phyloP scores from a whole-genome alignment of 805 yeast genomes.

The Kuraishia borneana region DNA sequence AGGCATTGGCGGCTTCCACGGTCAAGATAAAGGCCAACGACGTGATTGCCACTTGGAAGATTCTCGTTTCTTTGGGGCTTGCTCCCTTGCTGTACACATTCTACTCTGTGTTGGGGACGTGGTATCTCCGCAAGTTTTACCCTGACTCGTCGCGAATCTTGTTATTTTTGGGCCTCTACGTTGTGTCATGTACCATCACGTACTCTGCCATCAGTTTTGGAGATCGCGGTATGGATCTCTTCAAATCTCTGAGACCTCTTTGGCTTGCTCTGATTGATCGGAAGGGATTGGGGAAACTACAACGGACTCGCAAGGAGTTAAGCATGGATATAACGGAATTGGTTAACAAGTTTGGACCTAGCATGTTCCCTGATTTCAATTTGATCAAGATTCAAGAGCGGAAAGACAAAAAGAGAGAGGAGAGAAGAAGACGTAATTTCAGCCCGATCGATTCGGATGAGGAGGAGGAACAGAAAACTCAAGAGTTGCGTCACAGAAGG shows the following conservation, averaged over 20 bases:
- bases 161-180: slow-evolving; percentile 40
- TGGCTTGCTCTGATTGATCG: slow-evolving; percentile 55
- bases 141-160: slow-evolving; percentile 6
- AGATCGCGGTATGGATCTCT: slow-evolving; percentile 84
- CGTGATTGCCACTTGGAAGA: slow-evolving; percentile 96
- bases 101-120: slow-evolving; percentile 58
- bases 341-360: slow-evolving; percentile 76
- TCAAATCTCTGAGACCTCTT: slow-evolving; percentile 75
- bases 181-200: slow-evolving; percentile 62
- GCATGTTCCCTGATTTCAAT: slow-evolving; percentile 78
- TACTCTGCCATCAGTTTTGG: slow-evolving; percentile 89
- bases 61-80: slow-evolving; percentile 75
- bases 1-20: slow-evolving; percentile 76
- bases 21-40: slow-evolving; percentile 90
- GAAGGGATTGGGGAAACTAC: slow-evolving; percentile 43
- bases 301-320: slow-evolving; percentile 48
- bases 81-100: slow-evolving; percentile 80
- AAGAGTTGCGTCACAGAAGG: slow-evolving; percentile 32
- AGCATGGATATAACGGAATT: slow-evolving; percentile 66
- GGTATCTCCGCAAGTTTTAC: slow-evolving; percentile 15
- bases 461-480: slow-evolving; percentile 38
- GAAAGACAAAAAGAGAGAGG: slow-evolving; percentile 17
- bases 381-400: slow-evolving; percentile 33
- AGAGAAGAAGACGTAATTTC: slow-evolving; percentile 11
- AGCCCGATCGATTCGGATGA: slow-evolving; percentile 24